These are phyloP conservation scores for Crithidia acanthocephali DNA, from an alignment of 208 protist genomes.

Conservation along the genomic window DNA sequence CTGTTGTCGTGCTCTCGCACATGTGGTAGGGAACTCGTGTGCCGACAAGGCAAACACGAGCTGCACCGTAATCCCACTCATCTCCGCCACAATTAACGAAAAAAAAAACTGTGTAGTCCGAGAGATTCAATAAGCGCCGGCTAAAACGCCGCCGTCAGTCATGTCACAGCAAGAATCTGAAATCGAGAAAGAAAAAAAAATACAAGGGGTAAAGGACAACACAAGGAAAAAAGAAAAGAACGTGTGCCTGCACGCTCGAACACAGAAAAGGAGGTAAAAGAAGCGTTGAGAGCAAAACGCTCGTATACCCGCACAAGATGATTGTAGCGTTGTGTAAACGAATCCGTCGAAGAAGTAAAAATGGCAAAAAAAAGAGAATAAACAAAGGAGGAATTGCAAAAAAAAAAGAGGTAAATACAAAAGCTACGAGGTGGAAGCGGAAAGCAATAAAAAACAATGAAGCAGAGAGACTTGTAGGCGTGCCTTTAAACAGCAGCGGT, in stretches of 20 bases:
- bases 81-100: constrained; percentile 17
- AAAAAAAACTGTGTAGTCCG: constrained; percentile 1
- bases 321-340: not conserved
- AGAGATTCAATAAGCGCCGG: not conserved
- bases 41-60: constrained; percentile 40
- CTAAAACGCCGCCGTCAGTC: too few relatives aligned
- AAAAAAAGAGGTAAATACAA: not conserved
- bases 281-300: too few relatives aligned
- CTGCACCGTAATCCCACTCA: constrained; percentile 32
- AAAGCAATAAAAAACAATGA: not conserved
- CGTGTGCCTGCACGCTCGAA: too few relatives aligned
- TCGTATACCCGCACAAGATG: not conserved
- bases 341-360: not conserved
- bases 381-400: not conserved
- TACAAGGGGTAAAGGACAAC: too few relatives aligned
- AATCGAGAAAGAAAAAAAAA: too few relatives aligned
- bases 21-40: constrained; percentile 34
- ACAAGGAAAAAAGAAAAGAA: too few relatives aligned
- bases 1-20: not conserved
- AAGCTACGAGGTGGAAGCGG: not conserved
- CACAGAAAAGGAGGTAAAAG: too few relatives aligned
- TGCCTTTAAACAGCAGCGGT: too few relatives aligned
- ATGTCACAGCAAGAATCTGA: too few relatives aligned
- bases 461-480: not conserved
- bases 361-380: constrained; percentile 4